A percentile compares a stretch with the other conserved stretches of the same genome.
Evolutionary conservation across 345 rosid genomes (phyloP).

Genomic region (Eucalyptus victrix): DNA sequence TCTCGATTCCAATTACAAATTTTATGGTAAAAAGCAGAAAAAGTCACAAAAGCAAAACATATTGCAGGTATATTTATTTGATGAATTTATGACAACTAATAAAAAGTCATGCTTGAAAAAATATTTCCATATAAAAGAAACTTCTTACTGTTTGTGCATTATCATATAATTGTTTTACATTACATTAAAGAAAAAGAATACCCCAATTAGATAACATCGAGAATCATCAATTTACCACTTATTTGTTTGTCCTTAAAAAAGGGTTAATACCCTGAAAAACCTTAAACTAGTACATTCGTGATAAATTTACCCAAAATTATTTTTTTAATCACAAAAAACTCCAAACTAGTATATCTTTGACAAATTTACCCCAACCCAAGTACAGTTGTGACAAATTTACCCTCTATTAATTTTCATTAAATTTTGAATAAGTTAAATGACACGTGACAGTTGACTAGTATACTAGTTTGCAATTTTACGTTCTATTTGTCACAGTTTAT

Average conservation of each 20-base stretch:
- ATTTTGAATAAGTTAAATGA: too few species aligned
- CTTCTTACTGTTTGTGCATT: background rate
- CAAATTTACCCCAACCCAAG: too few species aligned
- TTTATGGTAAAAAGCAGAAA: background rate
- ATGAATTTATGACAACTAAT: background rate
- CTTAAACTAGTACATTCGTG: accelerated
- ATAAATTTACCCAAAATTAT: too few species aligned
- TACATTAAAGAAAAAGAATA: background rate
- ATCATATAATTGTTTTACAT: background rate
- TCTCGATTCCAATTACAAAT: background rate
- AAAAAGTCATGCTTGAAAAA: background rate
- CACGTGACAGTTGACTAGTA: too few species aligned
- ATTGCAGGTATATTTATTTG: background rate
- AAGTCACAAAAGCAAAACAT: background rate
- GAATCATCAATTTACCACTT: background rate
- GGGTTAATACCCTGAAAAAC: too few species aligned
- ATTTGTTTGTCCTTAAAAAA: background rate
- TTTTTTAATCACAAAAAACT: too few species aligned
- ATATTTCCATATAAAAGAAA: background rate
- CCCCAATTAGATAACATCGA: background rate
- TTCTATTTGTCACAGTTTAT: too few species aligned
- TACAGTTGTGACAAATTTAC: too few species aligned
- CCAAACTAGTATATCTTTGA: too few species aligned
- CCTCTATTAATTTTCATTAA: too few species aligned
- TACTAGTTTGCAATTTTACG: too few species aligned